phyloP scores from a whole-genome alignment of 2,329 filamentous ascomycete genomes.

The Fusarium robinianum region DNA sequence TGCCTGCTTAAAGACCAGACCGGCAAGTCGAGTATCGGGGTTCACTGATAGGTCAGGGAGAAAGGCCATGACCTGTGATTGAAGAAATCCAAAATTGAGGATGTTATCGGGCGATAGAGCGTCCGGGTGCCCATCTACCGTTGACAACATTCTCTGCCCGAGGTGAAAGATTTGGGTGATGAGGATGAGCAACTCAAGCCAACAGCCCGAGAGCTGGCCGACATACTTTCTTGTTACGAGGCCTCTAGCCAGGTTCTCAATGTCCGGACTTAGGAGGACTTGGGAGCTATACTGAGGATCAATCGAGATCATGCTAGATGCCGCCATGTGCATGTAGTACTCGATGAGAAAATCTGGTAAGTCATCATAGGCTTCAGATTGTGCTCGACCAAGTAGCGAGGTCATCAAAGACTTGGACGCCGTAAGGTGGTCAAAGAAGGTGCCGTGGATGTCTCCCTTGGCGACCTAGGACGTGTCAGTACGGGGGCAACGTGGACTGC shows the following conservation, averaged over 20 bases:
- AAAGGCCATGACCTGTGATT: constrained; percentile 48
- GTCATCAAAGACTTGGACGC: constrained; percentile 49
- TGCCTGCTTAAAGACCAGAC: constrained; percentile 51
- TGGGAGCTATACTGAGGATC: constrained; percentile 38
- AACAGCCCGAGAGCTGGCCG: constrained; percentile 46
- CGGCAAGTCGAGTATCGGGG: constrained; percentile 46
- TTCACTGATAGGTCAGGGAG: constrained; percentile 42
- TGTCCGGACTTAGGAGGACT: constrained; percentile 39
- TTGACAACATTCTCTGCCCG: constrained; percentile 46
- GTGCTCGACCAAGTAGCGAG: constrained; percentile 42
- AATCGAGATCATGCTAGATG: constrained; percentile 53
- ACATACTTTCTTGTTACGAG: constrained; percentile 41
- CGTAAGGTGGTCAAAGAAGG: constrained; percentile 51
- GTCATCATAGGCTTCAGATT: constrained; percentile 41
- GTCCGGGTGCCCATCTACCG: constrained; percentile 30
- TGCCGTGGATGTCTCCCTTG: constrained; percentile 50
- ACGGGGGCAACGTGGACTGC: not conserved
- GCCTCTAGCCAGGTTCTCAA: constrained; percentile 38
- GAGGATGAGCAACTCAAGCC: constrained; percentile 45
- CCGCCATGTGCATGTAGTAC: constrained; percentile 53
- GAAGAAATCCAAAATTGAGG: constrained; percentile 49
- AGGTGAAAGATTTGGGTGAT: constrained; percentile 49
- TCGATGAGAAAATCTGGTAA: constrained; percentile 52
- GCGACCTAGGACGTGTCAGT: constrained; percentile 38
- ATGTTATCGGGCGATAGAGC: constrained; percentile 47